Evolutionary conservation across 805 yeast species (phyloP), one percentile per base, ranked within the genome.

Genomic region (Cyberlindnera suaveolens): DNA sequence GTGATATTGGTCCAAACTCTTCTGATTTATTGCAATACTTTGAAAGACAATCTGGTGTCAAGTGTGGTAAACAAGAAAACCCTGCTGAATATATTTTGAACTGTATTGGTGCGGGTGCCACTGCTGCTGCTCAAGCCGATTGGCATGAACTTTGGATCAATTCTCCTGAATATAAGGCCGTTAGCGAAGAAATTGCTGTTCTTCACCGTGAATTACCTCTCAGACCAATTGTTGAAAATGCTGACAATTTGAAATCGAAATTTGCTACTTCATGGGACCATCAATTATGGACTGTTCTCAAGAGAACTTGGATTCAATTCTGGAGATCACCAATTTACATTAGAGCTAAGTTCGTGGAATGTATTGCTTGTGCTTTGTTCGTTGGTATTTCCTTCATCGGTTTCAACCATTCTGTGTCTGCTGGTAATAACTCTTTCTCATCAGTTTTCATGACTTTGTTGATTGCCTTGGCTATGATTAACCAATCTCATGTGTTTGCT

Each of bases 11-110:
- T 43, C 62, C 71, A 31, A 74, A 79, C 52, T 79, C 77, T 53
- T 57, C 61, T 36, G 70, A 77, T 3, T 68, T 83, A 67, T 80
- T 82, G 44, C 63, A 74, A 40, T 83, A 83, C 58, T 82, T 84
- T 54, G 88, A 83, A 60, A 58, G 61, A 5, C 62, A 82, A 50
- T 89, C 88, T 42, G 77, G 89, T 34, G 74, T 71, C 20, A 66
- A 68, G 43, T 84, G 90, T 66, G 89, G 90, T 17, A 65, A 70
- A 6, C 70, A 71, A 34, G 88, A 86, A 5, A 85, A 85, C 51
- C 93, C 91, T 29, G 91, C 90, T 13, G 96, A 87, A 67, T 88
- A 95, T 93, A 88, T 88, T 95, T 70, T 88, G 64, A 84, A 84
- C 49, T 85, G 81, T 49, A 83, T 82, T 54, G 89, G 90, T 56